Base-by-base conservation (phyloP, 2,329 filamentous ascomycete species). In the Xylariaceae sp. region DNA sequence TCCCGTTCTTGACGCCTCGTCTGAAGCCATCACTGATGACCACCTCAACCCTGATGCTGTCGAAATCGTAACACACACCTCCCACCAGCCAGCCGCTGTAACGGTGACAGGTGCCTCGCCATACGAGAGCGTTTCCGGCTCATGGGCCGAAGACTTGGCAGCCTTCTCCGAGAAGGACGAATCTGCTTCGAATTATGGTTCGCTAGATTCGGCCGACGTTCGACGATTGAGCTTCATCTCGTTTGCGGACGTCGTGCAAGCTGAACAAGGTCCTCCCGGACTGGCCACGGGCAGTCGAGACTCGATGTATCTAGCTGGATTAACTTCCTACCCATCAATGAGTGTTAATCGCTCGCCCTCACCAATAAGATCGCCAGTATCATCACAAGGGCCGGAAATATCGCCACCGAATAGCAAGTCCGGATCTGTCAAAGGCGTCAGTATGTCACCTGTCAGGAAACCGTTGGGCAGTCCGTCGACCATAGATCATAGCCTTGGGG, bases 161-260 rank as follows among this genome's bases (percentile, higher is more conserved):
- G 77, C 81, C 18, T 78, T 84, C 65, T 74, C 79, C 5, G 77
- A 83, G 46, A 73, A 73, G 40, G 72, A 85, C 35, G 89, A 93
- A 61, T 79, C 79, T 21, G 84, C 84, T 1, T 89, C 87, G 53
- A 91, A 85, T 68, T 93, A 93, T 70, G 90, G 87, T 26, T 85
- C 87, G 39, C 77, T 93, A 57, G 92, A 96, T 66, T 82, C 81
- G 32, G 81, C 84, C 40, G 92, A 96, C 65, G 83, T 95, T 15
- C 86, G 91, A 39, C 85, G 93, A 18, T 75, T 97, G 58, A 94
- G 89, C 70, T 97, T 97, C 75, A 96, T 97, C 69, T 96, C 92
- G 6, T 97, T 97, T 72, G 92, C 93, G 57, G 93, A 97, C 66
- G 91, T 97, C 8, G 91, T 97, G 33, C 91, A 96, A 69, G 83